These are phyloP conservation scores for Phaeotremella skinneri DNA, from an alignment of 768 basidiomycete species.

Conservation along the genomic window DNA sequence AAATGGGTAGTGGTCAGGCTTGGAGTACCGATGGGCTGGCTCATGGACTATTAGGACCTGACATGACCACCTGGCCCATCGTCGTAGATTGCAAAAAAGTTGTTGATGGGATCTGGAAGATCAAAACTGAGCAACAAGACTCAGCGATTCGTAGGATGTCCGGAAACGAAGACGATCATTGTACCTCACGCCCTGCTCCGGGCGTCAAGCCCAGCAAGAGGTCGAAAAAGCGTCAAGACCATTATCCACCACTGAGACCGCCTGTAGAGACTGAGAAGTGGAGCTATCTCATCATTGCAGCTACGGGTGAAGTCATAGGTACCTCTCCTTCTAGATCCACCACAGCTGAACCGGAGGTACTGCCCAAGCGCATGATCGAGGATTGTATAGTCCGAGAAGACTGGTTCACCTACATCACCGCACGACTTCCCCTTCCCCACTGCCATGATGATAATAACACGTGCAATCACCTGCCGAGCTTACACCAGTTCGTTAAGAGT, in stretches of 20 bases:
- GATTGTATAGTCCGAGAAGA: background rate
- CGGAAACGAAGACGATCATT: background rate
- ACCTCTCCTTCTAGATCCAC: background rate
- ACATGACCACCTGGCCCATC: slow-evolving; percentile 25
- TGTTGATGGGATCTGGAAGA: slow-evolving; percentile 19
- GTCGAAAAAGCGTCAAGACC: too few species aligned
- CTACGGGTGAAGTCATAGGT: slow-evolving; percentile 32
- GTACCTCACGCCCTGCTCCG: too few species aligned
- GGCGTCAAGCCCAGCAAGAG: too few species aligned
- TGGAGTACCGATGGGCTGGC: slow-evolving; percentile 23
- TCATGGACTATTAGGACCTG: slow-evolving; percentile 19
- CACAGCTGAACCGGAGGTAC: background rate
- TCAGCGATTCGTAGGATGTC: background rate
- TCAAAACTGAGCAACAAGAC: slow-evolving; percentile 1
- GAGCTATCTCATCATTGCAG: slow-evolving; percentile 8
- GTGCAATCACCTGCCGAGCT: background rate
- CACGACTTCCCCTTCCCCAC: background rate
- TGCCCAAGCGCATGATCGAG: background rate
- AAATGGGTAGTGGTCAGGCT: slow-evolving; percentile 22
- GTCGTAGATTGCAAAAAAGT: slow-evolving; percentile 16
- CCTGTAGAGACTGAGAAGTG: background rate
- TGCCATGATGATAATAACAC: background rate
- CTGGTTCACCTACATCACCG: background rate
- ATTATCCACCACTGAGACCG: too few species aligned
- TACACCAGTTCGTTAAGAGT: slow-evolving; percentile 13